Evolutionary conservation across 148 eudicot genomes (phyloP).

Genomic region (Persicaria tinctoria): DNA sequence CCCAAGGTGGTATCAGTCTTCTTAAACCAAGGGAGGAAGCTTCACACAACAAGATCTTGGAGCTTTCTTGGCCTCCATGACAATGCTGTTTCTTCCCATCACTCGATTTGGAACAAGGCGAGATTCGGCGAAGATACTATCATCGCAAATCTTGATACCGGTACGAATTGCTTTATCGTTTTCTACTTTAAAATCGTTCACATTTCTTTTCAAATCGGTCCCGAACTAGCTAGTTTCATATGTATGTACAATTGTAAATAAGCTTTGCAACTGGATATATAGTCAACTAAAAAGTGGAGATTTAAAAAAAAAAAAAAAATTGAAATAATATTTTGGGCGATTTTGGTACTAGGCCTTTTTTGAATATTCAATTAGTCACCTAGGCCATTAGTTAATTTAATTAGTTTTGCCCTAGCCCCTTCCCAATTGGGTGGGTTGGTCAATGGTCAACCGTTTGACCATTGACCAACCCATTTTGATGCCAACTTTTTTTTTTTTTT

Average conservation of each 20-base stretch:
- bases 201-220: no score
- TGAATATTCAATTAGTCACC: no score
- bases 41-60: slow-evolving; percentile 79
- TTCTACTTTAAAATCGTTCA: background rate
- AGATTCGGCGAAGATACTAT: slow-evolving; percentile 53
- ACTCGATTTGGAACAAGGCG: slow-evolving; percentile 36
- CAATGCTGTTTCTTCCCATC: slow-evolving; percentile 7
- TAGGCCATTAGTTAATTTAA: no score
- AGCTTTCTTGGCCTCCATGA: slow-evolving; percentile 38
- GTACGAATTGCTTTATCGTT: slow-evolving; percentile 13
- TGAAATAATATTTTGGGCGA: no score
- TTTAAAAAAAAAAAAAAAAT: no score
- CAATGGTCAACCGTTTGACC: no score
- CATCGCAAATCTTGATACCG: slow-evolving; percentile 69
- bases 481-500: no score
- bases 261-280: background rate
- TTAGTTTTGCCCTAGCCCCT: no score
- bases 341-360: no score
- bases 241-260: background rate
- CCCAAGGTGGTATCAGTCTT: slow-evolving; percentile 57
- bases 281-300: no score
- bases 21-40: slow-evolving; percentile 26
- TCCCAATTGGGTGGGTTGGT: no score
- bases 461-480: no score
- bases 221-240: background rate